Evolutionary conservation across 352 stramenopile species (phyloP).

Genomic region (Blastocystis sp.): DNA sequence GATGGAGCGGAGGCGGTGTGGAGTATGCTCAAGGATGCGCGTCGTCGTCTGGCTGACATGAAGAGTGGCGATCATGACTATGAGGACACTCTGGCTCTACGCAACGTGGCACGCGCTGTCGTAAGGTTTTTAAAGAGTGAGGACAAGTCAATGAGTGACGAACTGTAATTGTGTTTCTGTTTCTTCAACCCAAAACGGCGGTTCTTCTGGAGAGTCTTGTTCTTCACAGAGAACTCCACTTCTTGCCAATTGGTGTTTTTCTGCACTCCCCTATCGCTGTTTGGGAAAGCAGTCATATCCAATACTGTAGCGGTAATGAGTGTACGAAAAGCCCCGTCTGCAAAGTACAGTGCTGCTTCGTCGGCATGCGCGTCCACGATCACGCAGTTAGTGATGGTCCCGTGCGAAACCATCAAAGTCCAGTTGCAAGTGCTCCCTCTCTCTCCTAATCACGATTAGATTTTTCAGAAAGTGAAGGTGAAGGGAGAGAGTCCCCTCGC

Average conservation of each 20-base stretch:
- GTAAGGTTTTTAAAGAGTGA: background rate
- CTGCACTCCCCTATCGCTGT: background rate
- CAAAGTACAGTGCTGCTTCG: conserved; percentile 58
- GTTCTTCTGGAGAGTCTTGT: background rate
- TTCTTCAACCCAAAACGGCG: background rate
- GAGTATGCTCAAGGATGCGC: background rate
- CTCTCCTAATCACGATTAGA: background rate
- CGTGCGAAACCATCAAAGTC: conserved; percentile 65
- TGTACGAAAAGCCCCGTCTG: conserved; percentile 59
- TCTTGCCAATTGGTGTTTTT: background rate
- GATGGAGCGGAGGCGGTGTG: conserved; percentile 9
- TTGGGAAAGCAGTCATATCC: background rate
- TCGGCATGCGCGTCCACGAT: conserved; percentile 42
- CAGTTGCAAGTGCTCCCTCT: conserved; percentile 6
- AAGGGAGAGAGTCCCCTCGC: conserved; percentile 43
- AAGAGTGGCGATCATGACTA: background rate
- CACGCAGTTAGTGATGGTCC: conserved; percentile 53
- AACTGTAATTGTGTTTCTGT: conserved; percentile 35
- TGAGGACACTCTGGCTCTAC: background rate
- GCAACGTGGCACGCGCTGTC: background rate
- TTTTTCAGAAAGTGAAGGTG: conserved; percentile 53
- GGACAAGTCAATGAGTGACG: conserved; percentile 7
- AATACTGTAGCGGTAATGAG: conserved; percentile 3
- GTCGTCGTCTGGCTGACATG: background rate
- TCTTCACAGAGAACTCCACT: background rate